phyloP scores from a whole-genome alignment of 345 rosid genomes.

The Angophora floribunda region DNA sequence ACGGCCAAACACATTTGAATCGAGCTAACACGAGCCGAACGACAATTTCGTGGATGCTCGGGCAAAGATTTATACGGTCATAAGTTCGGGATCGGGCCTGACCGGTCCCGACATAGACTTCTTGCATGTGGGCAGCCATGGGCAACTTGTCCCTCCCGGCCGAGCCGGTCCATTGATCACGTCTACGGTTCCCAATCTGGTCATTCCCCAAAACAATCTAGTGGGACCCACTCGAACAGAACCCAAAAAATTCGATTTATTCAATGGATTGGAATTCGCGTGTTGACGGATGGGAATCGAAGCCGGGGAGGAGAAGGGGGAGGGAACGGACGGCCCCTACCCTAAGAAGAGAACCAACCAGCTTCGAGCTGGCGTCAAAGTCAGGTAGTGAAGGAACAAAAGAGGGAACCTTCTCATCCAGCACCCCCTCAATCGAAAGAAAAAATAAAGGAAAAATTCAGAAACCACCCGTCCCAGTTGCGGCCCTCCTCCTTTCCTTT shows the following conservation, averaged over 20 bases:
- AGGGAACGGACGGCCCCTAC: too few relatives aligned
- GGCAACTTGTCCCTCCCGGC: background rate
- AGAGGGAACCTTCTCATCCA: background rate
- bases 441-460: background rate
- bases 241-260: background rate
- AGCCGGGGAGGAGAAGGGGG: background rate
- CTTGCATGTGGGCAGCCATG: background rate
- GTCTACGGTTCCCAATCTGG: too few relatives aligned
- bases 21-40: background rate
- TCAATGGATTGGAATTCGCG: background rate
- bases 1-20: background rate
- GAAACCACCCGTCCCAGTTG: background rate
- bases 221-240: background rate
- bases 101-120: background rate
- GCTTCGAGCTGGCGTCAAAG: background rate
- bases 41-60: background rate
- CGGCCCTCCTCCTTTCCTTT: background rate
- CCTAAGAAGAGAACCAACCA: background rate
- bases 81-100: too few relatives aligned
- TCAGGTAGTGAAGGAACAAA: background rate
- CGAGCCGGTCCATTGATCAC: background rate
- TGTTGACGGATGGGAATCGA: background rate
- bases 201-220: background rate
- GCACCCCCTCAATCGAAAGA: too few relatives aligned
- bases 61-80: background rate